A percentile compares a stretch with the other conserved stretches of the same genome.
Conservation (phyloP, 2,329 filamentous ascomycete genomes). For the Clarireedia monteithiana region DNA sequence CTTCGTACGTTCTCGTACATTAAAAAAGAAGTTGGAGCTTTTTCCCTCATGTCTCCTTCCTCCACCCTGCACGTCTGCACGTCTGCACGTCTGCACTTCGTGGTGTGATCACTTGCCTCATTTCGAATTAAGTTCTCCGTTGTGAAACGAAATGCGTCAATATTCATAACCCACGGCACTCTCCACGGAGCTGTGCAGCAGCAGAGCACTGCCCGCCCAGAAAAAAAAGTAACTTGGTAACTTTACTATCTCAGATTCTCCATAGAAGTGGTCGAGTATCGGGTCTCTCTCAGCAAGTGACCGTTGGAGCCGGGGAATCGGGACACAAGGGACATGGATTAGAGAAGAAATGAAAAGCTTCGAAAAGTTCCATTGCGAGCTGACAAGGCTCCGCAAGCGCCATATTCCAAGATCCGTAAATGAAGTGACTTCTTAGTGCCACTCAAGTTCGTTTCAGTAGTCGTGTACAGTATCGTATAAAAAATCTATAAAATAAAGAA, state of each 20-base stretch:
- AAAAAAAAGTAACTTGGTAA: neutral
- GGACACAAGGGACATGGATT: conserved; percentile 8
- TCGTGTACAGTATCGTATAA: neutral
- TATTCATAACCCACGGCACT: too few species aligned
- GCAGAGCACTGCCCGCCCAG: neutral
- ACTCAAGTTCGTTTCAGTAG: neutral
- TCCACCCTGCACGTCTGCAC: too few species aligned
- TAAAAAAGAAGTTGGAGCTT: too few species aligned
- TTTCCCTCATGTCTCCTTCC: too few species aligned
- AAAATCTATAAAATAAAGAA: neutral
- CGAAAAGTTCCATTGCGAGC: conserved; percentile 1
- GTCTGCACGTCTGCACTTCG: too few species aligned
- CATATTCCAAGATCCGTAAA: neutral
- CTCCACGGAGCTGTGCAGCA: neutral
- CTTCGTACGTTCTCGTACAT: too few species aligned
- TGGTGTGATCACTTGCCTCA: too few species aligned
- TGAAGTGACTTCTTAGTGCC: conserved; percentile 3
- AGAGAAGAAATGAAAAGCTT: conserved; percentile 11
- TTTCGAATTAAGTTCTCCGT: too few species aligned
- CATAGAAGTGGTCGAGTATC: conserved; percentile 1
- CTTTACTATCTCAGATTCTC: neutral
- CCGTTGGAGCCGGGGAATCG: conserved; percentile 6
- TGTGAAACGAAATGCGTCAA: too few species aligned
- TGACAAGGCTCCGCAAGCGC: neutral
- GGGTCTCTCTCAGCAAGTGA: neutral